Percentiles rank a stretch among this genome's conserved stretches.
Conservation (phyloP, 305 asterid species). For the Solanum hybrid region DNA sequence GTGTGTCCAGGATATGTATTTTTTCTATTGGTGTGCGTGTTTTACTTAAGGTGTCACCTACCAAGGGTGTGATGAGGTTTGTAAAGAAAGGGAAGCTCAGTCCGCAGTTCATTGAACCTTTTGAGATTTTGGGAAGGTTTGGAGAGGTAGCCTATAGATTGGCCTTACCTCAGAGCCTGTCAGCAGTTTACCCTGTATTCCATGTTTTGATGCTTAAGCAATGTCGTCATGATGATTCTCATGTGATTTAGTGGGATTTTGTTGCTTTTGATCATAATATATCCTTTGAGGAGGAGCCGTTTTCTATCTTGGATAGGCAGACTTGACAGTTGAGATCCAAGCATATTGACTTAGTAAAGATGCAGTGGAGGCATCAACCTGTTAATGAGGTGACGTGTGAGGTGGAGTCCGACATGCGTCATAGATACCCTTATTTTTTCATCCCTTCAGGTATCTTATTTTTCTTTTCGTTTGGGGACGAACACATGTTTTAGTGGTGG, state of each 20-base stretch:
- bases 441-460: neutral
- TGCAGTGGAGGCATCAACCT: neutral
- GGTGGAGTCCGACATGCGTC: neutral
- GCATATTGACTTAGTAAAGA: too few relatives aligned
- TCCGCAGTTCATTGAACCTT: too few relatives aligned
- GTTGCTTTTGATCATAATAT: neutral
- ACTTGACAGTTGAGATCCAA: neutral
- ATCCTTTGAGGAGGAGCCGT: neutral
- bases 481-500: neutral
- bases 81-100: neutral
- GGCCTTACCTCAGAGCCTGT: neutral
- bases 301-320: neutral
- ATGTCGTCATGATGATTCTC: neutral
- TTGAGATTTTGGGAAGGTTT: neutral
- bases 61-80: neutral
- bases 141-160: neutral
- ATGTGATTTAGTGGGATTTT: too few relatives aligned
- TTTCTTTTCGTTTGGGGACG: neutral
- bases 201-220: neutral
- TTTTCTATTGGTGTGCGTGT: too few relatives aligned
- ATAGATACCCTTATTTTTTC: neutral
- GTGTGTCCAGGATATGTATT: neutral
- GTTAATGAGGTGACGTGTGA: neutral
- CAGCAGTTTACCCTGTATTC: too few relatives aligned
- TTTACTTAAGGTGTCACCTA: neutral